A percentile compares a stretch with the other conserved stretches of the same genome.
Conservation (phyloP, 2,329 filamentous ascomycete species). For the Trichophyton benhamiae region DNA sequence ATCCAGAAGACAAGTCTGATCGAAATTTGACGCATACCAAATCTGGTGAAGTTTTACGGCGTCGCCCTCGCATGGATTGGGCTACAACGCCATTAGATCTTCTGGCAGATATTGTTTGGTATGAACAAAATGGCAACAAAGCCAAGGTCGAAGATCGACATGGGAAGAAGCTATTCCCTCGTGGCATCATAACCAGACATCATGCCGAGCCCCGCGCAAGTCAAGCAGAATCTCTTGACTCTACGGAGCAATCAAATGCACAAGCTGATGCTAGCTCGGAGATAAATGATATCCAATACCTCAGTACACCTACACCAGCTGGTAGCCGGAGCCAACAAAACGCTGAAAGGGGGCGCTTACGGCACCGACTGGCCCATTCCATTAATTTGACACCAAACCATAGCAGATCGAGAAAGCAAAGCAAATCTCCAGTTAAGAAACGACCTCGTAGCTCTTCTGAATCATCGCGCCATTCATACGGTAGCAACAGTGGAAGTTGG, state of each 20-base stretch:
- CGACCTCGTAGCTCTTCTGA: constrained; percentile 35
- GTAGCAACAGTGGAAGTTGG: constrained; percentile 19
- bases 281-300: not conserved
- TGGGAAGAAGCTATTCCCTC: constrained; percentile 55
- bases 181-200: constrained; percentile 16
- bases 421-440: constrained; percentile 34
- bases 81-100: constrained; percentile 69
- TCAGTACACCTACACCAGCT: constrained; percentile 31
- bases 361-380: constrained; percentile 48
- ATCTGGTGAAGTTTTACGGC: constrained; percentile 43
- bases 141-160: constrained; percentile 66
- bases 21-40: constrained; percentile 13
- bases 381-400: constrained; percentile 46
- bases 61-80: constrained; percentile 74
- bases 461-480: constrained; percentile 47
- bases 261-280: not conserved
- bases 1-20: not conserved
- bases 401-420: constrained; percentile 37
- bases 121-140: constrained; percentile 72
- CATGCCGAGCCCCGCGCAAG: not conserved
- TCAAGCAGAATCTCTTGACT: not conserved
- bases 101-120: constrained; percentile 81
- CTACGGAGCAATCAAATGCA: not conserved
- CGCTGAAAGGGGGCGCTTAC: constrained; percentile 44
- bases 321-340: constrained; percentile 17